Evolutionary conservation across 495 filamentous ascomycete species (phyloP), one percentile per base, ranked within the genome.

Genomic region (Evernia prunastri): DNA sequence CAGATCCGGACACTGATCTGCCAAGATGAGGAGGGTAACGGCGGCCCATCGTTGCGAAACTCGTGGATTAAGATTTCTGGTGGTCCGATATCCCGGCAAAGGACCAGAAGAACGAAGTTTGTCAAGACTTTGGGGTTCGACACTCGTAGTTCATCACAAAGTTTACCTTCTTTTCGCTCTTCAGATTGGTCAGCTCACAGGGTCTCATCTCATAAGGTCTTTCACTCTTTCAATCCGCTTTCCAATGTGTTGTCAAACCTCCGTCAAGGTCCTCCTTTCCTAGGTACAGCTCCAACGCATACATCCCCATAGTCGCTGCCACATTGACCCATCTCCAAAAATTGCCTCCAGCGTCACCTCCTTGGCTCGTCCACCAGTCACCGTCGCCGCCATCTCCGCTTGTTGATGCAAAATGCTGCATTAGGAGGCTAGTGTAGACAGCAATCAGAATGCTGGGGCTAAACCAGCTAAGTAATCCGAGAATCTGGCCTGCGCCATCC

Each of bases 311-410:
- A 0, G 92, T 96, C 53, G 84, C 86, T 23, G 84, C 88, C 56
- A 97, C 78, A 70, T 98, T 98, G 63, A 95, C 81, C 94, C 94
- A 97, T 36, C 91, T 81, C 90, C 90, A 96, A 3, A 91, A 78
- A 69, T 94, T 93, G 2, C 90, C 89, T 13, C 90, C 91, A 18
- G 86, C 84, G 61, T 88, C 87, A 2, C 86, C 87, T 23, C 87
- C 89, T 69, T 92, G 87, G 35, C 75, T 86, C 42, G 84, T 92
- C 90, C 90, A 96, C 84, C 90, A 95, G 66, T 93, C 90, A 29
- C 85, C 87, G 43, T 75, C 77, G n/a, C 76, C 82, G 40, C 82
- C 82, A 72, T 83, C 84, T 40, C 69, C 75, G 56, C 81, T 91
- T 12, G 85, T 84, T 6, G 84, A 84, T 18, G 89, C 87, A 69